These are phyloP conservation scores for Candida sp. DNA, from an alignment of 1,139 yeast species.

Conservation along the genomic window DNA sequence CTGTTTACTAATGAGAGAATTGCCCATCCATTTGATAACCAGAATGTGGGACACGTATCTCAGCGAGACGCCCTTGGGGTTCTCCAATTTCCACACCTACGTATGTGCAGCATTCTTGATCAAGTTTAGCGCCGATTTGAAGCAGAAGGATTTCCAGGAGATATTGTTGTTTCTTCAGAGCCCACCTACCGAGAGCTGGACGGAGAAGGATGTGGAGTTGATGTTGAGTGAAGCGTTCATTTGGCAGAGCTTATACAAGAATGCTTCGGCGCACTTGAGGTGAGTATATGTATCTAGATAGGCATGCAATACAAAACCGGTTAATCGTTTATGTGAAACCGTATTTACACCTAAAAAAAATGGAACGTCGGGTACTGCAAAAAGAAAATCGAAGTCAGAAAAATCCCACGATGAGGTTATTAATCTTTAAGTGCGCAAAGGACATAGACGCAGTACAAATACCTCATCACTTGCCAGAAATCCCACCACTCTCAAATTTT, in stretches of 20 bases:
- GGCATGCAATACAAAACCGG: background rate
- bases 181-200: constrained; percentile 88
- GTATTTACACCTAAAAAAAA: no score
- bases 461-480: background rate
- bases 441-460: background rate
- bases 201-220: constrained; percentile 87
- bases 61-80: constrained; percentile 87
- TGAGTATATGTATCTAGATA: constrained; percentile 6
- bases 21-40: constrained; percentile 74
- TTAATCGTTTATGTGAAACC: no score
- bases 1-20: constrained; percentile 93
- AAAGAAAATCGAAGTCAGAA: no score
- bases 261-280: constrained; percentile 82
- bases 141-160: constrained; percentile 94
- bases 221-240: constrained; percentile 94
- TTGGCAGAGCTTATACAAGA: constrained; percentile 93
- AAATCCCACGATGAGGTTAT: no score
- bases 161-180: constrained; percentile 88
- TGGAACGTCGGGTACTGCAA: no score
- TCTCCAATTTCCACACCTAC: constrained; percentile 92
- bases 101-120: constrained; percentile 98
- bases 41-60: constrained; percentile 99
- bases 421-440: no score
- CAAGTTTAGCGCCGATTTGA: constrained; percentile 79
- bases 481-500: background rate